Base-by-base conservation (phyloP, 495 filamentous ascomycete species). In the Cairneyella variabilis region DNA sequence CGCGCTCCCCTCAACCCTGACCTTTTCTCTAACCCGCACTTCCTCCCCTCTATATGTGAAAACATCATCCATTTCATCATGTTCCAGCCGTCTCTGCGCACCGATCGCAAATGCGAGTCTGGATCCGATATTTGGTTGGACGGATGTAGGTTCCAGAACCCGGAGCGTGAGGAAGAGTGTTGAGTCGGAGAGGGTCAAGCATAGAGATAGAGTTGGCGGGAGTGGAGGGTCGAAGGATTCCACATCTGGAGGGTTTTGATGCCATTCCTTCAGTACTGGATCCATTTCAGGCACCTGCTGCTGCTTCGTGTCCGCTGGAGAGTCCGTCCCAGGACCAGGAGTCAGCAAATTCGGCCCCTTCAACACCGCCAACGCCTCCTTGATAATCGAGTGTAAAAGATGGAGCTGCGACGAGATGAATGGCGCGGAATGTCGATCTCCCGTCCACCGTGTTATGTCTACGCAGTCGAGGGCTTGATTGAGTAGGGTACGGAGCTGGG, bases 1-100 rank as follows among this genome's bases (percentile, higher is more conserved):
- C 50, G 91, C 88, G 32, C 53, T 51, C 51, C 83, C 91, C 71
- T 96, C 93, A 5, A 97, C 89, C 25, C 83, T 78, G 9, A 98
- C 80, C 67, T 96, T 96, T 61, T 97, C 93, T 56, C 79, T 83
- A 17, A 98, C 95, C 38, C 77, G 82, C 0, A 97, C 91, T 40
- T 91, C 86, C 16, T 69, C 67, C 34, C 56, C 61, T 21, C 51
- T 68, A 66, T 77, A 86, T 3, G 59, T 66, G 64, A 95, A 97
- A 0, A 86, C 72, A 20, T 82, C 75, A 36, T 89, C 85, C 9
- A 79, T 77, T 69, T 97, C 91, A 68, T 97, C 91, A 69, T 97
- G 89, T 53, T 80, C 83, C 18, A 78, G 83, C 17, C 75, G 77
- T 44, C 79, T 79, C 63, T 60, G 76, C 30, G 63, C 84, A 55